These are phyloP conservation scores for Rhytidiadelphus loreus DNA, from an alignment of 225 moss, liverwort and hornwort genomes.

Conservation along the genomic window DNA sequence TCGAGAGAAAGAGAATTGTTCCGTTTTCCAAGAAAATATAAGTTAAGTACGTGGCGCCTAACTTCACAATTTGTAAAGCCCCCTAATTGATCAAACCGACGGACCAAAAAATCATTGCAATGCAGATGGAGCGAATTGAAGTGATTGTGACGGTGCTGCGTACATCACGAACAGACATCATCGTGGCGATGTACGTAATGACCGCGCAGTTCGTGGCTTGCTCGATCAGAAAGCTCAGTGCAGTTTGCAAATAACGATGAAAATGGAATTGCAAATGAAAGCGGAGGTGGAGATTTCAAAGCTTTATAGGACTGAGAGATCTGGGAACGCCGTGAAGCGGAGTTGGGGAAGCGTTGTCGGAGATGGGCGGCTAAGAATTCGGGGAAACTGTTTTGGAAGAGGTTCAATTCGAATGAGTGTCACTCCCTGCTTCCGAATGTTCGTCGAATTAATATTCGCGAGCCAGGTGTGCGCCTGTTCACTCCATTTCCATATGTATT, in stretches of 20 bases:
- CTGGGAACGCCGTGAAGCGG: not conserved
- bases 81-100: not conserved
- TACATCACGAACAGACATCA: conserved; percentile 1
- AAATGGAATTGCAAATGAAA: not conserved
- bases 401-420: not conserved
- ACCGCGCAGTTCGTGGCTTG: not conserved
- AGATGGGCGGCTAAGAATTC: not conserved
- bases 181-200: not conserved
- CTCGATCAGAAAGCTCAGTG: not conserved
- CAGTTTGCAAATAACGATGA: not conserved
- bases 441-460: no score
- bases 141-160: not conserved
- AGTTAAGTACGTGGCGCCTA: not conserved
- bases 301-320: not conserved
- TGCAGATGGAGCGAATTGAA: not conserved
- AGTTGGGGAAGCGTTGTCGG: not conserved
- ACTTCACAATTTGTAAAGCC: not conserved
- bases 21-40: not conserved
- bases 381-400: not conserved
- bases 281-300: not conserved
- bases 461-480: not conserved
- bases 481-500: not conserved
- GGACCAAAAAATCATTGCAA: not conserved
- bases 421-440: not conserved
- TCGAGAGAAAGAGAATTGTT: not conserved